phyloP scores from a whole-genome alignment of 148 eudicot species.

The Vaccinium vitisidaea region DNA sequence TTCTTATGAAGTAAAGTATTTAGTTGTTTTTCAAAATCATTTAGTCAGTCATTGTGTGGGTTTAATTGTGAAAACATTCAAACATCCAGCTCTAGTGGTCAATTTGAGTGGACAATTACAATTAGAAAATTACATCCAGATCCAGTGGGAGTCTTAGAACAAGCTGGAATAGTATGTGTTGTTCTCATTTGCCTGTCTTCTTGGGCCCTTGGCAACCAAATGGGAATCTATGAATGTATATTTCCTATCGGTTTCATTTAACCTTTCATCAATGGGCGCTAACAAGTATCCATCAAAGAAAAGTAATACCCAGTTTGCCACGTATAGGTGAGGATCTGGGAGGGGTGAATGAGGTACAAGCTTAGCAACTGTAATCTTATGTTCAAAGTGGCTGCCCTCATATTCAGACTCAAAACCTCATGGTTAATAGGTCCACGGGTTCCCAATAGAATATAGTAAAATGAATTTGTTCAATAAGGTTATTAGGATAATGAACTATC shows the following conservation, averaged over 20 bases:
- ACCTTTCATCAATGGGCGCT: not conserved
- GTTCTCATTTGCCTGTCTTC: not conserved
- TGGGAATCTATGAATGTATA: not conserved
- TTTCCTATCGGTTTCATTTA: not conserved
- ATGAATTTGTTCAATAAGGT: not conserved
- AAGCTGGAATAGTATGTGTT: not conserved
- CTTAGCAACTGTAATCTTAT: not conserved
- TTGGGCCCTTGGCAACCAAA: not conserved
- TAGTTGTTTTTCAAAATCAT: not conserved
- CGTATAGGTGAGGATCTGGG: not conserved
- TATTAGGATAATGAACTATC: not conserved
- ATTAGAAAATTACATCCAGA: not conserved
- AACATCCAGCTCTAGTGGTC: slow-evolving; percentile 4
- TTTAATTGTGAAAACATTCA: not conserved
- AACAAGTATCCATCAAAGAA: not conserved
- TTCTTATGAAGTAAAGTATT: not conserved
- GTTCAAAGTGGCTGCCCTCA: not conserved
- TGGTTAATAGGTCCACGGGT: not conserved
- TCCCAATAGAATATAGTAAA: not conserved
- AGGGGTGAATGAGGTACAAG: not conserved
- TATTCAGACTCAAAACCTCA: not conserved
- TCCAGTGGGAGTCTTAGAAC: not conserved
- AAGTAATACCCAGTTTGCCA: not conserved
- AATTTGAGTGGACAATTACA: not conserved
- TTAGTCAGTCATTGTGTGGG: slow-evolving; percentile 8